These are phyloP conservation scores for Centaurea solstitialis DNA, from an alignment of 129 eudicot species.

Conservation along the genomic window DNA sequence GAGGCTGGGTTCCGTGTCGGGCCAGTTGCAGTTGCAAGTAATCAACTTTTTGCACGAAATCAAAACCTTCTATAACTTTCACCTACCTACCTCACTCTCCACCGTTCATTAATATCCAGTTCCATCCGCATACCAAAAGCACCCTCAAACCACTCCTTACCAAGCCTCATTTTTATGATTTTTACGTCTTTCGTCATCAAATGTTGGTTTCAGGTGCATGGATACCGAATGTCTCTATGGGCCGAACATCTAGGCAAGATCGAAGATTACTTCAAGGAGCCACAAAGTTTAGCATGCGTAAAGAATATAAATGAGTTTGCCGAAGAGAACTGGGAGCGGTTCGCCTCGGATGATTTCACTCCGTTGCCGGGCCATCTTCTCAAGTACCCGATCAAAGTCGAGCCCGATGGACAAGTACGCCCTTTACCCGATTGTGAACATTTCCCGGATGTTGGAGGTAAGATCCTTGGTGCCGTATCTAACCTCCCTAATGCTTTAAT, in stretches of 20 bases:
- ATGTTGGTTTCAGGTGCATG: slow-evolving; percentile 41
- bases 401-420: slow-evolving; percentile 44
- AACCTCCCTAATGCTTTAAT: slow-evolving; percentile 59
- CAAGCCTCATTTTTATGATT: neutral
- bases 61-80: neutral
- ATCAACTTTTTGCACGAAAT: no score
- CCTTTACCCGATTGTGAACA: slow-evolving; percentile 48
- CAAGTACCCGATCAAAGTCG: slow-evolving; percentile 46
- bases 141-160: neutral
- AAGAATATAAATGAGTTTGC: slow-evolving; percentile 49
- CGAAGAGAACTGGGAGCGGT: slow-evolving; percentile 56
- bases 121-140: neutral
- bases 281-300: slow-evolving; percentile 44
- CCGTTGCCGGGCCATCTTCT: slow-evolving; percentile 57
- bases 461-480: slow-evolving; percentile 47
- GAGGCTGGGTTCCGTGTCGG: no score
- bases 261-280: slow-evolving; percentile 48
- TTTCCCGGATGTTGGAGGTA: slow-evolving; percentile 63
- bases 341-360: slow-evolving; percentile 35
- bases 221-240: slow-evolving; percentile 73
- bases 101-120: neutral
- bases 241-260: slow-evolving; percentile 59
- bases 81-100: neutral
- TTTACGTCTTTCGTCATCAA: neutral
- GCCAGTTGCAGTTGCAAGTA: no score